Percentiles rank a stretch among this genome's conserved stretches.
Conservation (phyloP, 495 filamentous ascomycete species). For the Trypethelium eluteriae region DNA sequence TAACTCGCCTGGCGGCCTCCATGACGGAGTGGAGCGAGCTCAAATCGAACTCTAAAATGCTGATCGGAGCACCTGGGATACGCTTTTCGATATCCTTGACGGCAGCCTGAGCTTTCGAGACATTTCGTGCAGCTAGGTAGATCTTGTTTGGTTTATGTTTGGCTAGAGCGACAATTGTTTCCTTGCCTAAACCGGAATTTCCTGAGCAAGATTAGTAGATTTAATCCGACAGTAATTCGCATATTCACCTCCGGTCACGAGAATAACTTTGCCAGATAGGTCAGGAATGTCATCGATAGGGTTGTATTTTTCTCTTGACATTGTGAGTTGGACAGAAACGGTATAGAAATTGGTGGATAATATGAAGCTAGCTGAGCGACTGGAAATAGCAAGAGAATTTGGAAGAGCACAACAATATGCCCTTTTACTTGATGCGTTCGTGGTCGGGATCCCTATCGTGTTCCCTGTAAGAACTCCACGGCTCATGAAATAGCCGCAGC, state of each 20-base stretch:
- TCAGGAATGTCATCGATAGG: slow-evolving; percentile 20
- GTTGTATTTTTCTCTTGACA: slow-evolving; percentile 4
- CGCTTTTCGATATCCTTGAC: slow-evolving; percentile 16
- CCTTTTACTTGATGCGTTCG: too few species aligned
- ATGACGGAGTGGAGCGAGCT: slow-evolving; percentile 19
- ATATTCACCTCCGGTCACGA: slow-evolving; percentile 21
- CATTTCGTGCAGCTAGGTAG: slow-evolving; percentile 21
- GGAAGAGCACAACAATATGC: too few species aligned
- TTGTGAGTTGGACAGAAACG: not conserved
- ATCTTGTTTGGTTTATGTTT: slow-evolving; percentile 18
- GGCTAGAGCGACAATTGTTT: slow-evolving; percentile 20
- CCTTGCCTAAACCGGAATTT: slow-evolving; percentile 18
- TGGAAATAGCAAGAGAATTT: too few species aligned
- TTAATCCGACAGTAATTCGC: too few species aligned
- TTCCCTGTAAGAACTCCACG: too few species aligned
- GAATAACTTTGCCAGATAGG: slow-evolving; percentile 24
- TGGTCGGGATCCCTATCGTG: too few species aligned
- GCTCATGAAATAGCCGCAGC: too few species aligned
- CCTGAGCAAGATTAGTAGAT: not conserved
- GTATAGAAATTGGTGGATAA: not conserved
- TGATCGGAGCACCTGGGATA: slow-evolving; percentile 12
- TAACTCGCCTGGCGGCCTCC: slow-evolving; percentile 18
- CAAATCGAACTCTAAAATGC: slow-evolving; percentile 23
- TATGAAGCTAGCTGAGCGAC: too few species aligned
- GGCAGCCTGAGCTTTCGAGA: slow-evolving; percentile 16